Evolutionary conservation across 805 yeast species (phyloP), one percentile per base, ranked within the genome.

Genomic region (Lachancea lanzarotensis): DNA sequence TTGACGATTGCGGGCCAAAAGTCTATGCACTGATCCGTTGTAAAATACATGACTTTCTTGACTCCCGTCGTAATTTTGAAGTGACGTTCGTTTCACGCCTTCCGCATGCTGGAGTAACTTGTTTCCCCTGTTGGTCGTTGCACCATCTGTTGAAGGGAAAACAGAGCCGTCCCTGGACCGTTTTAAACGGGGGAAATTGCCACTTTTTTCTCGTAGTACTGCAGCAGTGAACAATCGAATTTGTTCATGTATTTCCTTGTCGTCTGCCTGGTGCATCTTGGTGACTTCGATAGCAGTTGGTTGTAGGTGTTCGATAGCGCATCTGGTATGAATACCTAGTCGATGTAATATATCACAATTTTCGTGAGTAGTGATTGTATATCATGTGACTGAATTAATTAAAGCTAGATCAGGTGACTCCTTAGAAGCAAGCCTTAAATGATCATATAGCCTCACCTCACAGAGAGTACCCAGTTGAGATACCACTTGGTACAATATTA

Each of bases 121-220:
- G 48, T 74, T 74, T 9, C 84, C 84, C 43, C 84, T 65, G 53
- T 80, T 80, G 0, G 77, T 65, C 1, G 66, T 57, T 16, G 68
- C 65, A 3, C 71, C 70, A 2, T 57, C 49, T 1, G 60, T 50
- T 7, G 56, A 52, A 2, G 57, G 59, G 38, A 52, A 65, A 8
- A 61, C 47, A 5, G 40, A 38, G 2, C 66, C 62, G 45, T 62
- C 60, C 11, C 41, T 17, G 9, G 65, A 54, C 38, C 58, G 52
- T 42, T 60, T 63, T 36, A 60, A 42, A 2, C 52, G 48, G n/a
- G 61, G 61, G 44, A 54, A 63, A 45, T 65, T 65, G 1, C 68
- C 68, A 38, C 64, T 59, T 43, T 58, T 54, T 25, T 62, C 61
- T 45, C 53, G 56, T 6, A 64, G 50, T 5, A 63, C 51, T 17